These are phyloP conservation scores for Tranzscheliella williamsii DNA, from an alignment of 1,284 basidiomycete species.

Conservation along the genomic window DNA sequence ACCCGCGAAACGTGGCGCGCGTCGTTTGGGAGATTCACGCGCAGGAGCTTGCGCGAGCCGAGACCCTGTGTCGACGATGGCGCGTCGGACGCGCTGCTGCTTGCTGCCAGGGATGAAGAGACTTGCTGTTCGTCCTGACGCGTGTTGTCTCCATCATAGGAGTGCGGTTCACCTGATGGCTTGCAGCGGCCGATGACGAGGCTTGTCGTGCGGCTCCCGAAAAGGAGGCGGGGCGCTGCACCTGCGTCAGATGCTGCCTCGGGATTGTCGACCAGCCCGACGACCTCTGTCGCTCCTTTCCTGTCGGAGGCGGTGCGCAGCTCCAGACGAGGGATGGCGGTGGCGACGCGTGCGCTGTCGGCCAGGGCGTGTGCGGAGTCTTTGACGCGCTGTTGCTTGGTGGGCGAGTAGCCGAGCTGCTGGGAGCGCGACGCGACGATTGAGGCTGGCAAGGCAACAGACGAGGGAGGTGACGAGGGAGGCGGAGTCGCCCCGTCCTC, in stretches of 20 bases:
- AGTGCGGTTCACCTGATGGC: constrained; percentile 29
- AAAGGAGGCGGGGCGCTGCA: constrained; percentile 20
- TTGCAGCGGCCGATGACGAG: constrained; percentile 43
- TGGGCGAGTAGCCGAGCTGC: constrained; percentile 19
- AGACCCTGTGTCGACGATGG: constrained; percentile 26
- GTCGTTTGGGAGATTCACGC: constrained; percentile 45
- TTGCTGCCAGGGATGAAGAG: background rate
- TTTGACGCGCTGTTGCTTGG: constrained; percentile 21
- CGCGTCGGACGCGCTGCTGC: constrained; percentile 9
- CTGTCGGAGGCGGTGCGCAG: background rate
- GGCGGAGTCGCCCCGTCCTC: constrained; percentile 30
- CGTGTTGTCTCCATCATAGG: background rate
- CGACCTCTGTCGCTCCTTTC: too few relatives aligned
- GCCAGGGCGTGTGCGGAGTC: background rate
- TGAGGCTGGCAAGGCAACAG: constrained; percentile 17
- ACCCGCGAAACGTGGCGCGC: constrained; percentile 55
- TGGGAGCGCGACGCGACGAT: constrained; percentile 14
- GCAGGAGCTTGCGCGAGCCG: constrained; percentile 36
- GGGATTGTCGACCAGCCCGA: constrained; percentile 26
- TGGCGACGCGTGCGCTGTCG: background rate
- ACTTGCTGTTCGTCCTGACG: background rate
- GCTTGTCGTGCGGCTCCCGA: constrained; percentile 32
- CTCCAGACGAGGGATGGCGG: background rate
- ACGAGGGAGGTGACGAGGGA: constrained; percentile 31
- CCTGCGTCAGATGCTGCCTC: constrained; percentile 13